These are phyloP conservation scores for Letharia columbiana DNA, from an alignment of 495 filamentous ascomycete species.

Conservation along the genomic window DNA sequence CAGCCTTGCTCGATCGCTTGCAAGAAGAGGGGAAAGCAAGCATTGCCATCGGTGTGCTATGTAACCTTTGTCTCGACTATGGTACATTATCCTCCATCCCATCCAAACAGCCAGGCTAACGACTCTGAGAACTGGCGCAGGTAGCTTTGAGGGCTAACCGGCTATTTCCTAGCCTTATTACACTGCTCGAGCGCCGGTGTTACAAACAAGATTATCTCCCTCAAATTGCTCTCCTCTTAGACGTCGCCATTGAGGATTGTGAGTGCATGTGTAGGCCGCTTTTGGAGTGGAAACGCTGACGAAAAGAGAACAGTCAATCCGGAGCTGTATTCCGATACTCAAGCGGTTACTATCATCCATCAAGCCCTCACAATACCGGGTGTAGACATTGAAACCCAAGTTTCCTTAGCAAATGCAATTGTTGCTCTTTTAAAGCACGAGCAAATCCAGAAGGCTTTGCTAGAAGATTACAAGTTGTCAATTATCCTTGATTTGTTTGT, in stretches of 20 bases:
- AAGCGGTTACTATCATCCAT: constrained; percentile 4
- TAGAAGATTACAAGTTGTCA: not conserved
- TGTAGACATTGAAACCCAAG: constrained; percentile 2
- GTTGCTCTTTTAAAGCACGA: not conserved
- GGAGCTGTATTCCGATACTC: not conserved
- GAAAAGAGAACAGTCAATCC: constrained; percentile 2
- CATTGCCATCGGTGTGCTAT: constrained; percentile 58
- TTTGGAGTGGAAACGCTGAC: not conserved
- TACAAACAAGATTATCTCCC: constrained; percentile 32
- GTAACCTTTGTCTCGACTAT: constrained; percentile 68
- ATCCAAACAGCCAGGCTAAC: constrained; percentile 18
- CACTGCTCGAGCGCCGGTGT: constrained; percentile 32
- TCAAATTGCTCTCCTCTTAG: constrained; percentile 19
- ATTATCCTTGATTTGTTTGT: not conserved
- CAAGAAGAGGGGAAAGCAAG: constrained; percentile 41
- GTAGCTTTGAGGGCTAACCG: constrained; percentile 53
- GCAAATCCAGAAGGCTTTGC: constrained; percentile 1
- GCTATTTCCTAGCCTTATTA: constrained; percentile 39
- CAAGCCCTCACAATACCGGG: not conserved
- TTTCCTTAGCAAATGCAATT: constrained; percentile 1
- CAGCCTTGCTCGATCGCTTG: constrained; percentile 46
- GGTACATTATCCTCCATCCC: constrained; percentile 37
- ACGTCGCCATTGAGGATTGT: constrained; percentile 26
- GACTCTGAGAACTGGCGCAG: constrained; percentile 42
- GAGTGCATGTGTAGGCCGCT: not conserved